phyloP scores from a whole-genome alignment of 1,284 basidiomycete species.

The Sanguinoderma infundibulare region DNA sequence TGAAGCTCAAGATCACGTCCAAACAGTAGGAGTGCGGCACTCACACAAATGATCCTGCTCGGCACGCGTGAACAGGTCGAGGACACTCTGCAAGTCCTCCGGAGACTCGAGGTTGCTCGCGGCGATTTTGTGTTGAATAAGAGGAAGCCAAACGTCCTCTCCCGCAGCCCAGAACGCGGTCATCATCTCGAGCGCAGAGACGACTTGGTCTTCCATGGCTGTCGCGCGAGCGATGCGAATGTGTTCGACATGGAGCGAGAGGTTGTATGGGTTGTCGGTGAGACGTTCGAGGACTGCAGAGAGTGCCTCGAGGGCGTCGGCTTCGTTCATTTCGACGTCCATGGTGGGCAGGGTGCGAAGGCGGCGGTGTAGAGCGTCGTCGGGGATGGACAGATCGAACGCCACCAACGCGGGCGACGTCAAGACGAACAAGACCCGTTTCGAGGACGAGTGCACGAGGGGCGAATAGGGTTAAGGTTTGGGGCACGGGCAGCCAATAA shows the following conservation, averaged over 20 bases:
- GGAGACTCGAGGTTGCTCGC: conserved; percentile 50
- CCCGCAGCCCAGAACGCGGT: conserved; percentile 63
- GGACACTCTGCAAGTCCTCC: conserved; percentile 58
- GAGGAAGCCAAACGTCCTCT: conserved; percentile 69
- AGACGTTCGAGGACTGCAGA: conserved; percentile 60
- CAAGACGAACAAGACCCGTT: neutral
- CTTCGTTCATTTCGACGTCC: conserved; percentile 39
- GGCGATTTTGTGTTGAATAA: conserved; percentile 59
- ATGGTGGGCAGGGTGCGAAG: conserved; percentile 2
- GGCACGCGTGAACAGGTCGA: conserved; percentile 70
- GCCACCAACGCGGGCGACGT: neutral
- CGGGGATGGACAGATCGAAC: neutral
- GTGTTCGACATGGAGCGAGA: conserved; percentile 65
- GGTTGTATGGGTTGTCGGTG: conserved; percentile 61
- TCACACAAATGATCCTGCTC: conserved; percentile 84
- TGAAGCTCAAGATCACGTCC: conserved; percentile 24
- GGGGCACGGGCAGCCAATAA: neutral
- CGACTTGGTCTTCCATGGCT: conserved; percentile 59
- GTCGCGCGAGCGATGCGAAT: conserved; percentile 60
- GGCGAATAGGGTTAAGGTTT: neutral
- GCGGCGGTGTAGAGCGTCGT: neutral
- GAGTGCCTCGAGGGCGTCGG: conserved; percentile 59
- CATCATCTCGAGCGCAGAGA: conserved; percentile 70
- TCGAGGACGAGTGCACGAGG: neutral
- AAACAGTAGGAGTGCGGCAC: conserved; percentile 34